Evolutionary conservation across 305 asterid species (phyloP), one percentile per base, ranked within the genome.

Genomic region (Plantago lanceolata): DNA sequence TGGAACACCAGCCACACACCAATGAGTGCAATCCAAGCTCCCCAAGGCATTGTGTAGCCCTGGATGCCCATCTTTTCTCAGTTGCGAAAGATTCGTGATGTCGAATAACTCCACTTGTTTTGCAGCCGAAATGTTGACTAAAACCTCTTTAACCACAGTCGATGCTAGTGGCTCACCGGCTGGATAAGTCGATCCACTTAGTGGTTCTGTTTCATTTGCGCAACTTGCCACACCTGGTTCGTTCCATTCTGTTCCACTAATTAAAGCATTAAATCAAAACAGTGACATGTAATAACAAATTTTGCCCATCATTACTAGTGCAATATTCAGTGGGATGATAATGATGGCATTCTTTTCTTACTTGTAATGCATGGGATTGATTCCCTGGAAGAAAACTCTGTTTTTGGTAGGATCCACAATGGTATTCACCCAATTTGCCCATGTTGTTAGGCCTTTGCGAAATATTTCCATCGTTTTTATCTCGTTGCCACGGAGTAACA

Each of bases 291-390:
- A 28, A 21, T 1, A 19, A 8, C 14, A 5, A 19, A 51, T 5
- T 1, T 20, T 28, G 18, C 12, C 2, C 14, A 0, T 24, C 14
- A 53, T 53, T 21, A 12, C 17, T 33, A 33, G n/a, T 33, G 40
- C 57, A 12, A 20, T 52, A 9, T 21, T 11, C 12, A 19, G 20
- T 51, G 5, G 1, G 6, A 19, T 19, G 8, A 53, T 8, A 13
- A 15, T 12, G 12, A 55, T 55, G 3, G 31, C 18, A 28, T 6
- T 5, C 12, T 33, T 0, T 28, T 63, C 91, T 80, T 79, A 88
- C 96, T 70, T 71, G 53, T 79, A 84, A 66, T 88, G 96, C 66
- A 85, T 77, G 9, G 94, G 96, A 69, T 94, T 85, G 72, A 85
- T 80, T 62, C 94, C 96, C 21, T 81, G 94, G 78, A 83, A 85